Conservation (phyloP, 352 stramenopile species). For the Phytophthora boehmeriae region DNA sequence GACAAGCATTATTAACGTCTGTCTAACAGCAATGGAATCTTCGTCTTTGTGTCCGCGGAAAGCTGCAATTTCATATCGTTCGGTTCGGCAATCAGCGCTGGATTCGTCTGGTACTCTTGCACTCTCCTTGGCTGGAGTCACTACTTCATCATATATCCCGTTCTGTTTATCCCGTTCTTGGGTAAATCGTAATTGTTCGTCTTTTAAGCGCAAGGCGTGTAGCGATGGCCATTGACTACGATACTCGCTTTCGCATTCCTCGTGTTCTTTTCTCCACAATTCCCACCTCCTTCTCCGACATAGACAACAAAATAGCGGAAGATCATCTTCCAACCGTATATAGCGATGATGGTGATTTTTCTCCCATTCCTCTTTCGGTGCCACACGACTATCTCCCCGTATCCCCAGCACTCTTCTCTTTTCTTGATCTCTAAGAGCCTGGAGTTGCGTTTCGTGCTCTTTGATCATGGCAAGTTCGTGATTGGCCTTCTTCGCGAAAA, state of each 20-base stretch:
- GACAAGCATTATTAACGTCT: conserved; percentile 20
- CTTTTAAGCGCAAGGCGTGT: conserved; percentile 45
- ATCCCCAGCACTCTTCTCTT: conserved; percentile 19
- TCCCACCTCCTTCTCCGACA: conserved; percentile 73
- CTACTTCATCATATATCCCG: conserved; percentile 12
- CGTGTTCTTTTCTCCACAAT: conserved; percentile 41
- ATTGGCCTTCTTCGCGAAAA: conserved; percentile 61
- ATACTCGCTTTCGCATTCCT: conserved; percentile 55
- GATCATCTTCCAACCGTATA: conserved; percentile 36
- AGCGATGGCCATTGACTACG: conserved; percentile 42
- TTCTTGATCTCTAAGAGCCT: conserved; percentile 26
- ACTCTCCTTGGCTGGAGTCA: background rate
- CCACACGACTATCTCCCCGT: conserved; percentile 27
- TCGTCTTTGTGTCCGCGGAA: background rate
- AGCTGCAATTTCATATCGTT: conserved; percentile 17
- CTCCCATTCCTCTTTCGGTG: conserved; percentile 64
- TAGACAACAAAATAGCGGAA: conserved; percentile 63
- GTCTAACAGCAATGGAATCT: conserved; percentile 4
- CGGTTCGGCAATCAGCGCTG: background rate
- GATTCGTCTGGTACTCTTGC: background rate
- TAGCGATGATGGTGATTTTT: conserved; percentile 73
- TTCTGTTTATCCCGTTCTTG: conserved; percentile 19
- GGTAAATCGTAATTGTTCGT: conserved; percentile 44
- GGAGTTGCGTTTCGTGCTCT: conserved; percentile 44
- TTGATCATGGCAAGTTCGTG: conserved; percentile 55